A percentile compares a stretch with the other conserved stretches of the same genome.
phyloP scores from a whole-genome alignment of 2,329 filamentous ascomycete species.

The Epichloe coenophiala region DNA sequence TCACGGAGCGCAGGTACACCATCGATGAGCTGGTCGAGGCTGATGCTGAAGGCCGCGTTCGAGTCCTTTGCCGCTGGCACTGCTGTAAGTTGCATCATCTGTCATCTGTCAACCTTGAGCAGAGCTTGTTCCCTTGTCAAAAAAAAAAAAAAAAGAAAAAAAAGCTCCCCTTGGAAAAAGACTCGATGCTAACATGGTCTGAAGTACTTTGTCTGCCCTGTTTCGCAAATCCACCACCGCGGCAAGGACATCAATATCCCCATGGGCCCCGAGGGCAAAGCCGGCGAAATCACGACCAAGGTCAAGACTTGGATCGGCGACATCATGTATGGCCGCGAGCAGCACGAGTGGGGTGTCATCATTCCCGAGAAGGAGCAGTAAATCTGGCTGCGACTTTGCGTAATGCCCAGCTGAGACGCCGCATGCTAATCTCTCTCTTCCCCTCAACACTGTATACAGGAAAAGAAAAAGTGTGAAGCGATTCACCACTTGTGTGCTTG shows the following conservation, averaged over 20 bases:
- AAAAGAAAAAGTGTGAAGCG: background rate
- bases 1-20: conserved; percentile 72
- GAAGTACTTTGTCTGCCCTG: conserved; percentile 57
- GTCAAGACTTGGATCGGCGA: conserved; percentile 56
- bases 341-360: conserved; percentile 58
- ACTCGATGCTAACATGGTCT: background rate
- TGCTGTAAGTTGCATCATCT: conserved; percentile 44
- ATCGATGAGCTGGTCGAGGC: conserved; percentile 68
- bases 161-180: background rate
- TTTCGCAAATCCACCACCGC: conserved; percentile 55
- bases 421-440: too few species aligned
- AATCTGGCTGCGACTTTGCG: background rate
- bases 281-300: conserved; percentile 42
- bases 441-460: too few species aligned
- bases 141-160: background rate
- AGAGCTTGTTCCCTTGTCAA: conserved; percentile 9
- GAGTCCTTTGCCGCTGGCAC: conserved; percentile 84
- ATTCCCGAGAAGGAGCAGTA: conserved; percentile 43
- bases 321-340: conserved; percentile 60
- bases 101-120: background rate
- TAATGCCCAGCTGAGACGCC: too few species aligned
- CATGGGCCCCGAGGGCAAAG: conserved; percentile 35
- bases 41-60: conserved; percentile 55
- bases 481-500: background rate
- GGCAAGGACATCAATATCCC: conserved; percentile 49